A percentile compares a stretch with the other conserved stretches of the same genome.
Conservation (phyloP, 139 green algal genomes). For the Chlorella vulgaris region DNA sequence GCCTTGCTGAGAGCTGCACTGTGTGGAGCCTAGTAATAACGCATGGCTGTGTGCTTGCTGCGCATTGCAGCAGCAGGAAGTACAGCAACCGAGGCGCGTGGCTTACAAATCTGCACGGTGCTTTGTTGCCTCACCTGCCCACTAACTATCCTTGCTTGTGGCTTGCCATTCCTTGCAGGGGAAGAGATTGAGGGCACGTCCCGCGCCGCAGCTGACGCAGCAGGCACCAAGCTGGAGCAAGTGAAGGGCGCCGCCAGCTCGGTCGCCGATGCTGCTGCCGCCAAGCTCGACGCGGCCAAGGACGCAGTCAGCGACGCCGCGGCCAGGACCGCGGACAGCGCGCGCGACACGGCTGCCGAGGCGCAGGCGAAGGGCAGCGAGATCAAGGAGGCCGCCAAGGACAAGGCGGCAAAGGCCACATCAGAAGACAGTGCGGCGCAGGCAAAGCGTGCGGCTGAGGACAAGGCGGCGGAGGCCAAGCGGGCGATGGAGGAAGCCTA, state of each 20-base stretch:
- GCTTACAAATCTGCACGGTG: too few relatives aligned
- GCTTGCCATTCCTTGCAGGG: too few relatives aligned
- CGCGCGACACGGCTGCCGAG: not conserved
- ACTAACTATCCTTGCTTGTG: too few relatives aligned
- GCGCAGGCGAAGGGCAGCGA: slow-evolving; percentile 3
- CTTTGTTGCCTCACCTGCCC: too few relatives aligned
- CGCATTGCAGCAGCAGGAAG: too few relatives aligned
- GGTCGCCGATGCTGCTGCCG: not conserved
- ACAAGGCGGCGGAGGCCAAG: not conserved
- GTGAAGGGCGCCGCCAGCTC: not conserved
- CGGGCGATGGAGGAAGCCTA: not conserved
- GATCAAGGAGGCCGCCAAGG: not conserved
- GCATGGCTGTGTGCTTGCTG: too few relatives aligned
- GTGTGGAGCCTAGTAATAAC: too few relatives aligned
- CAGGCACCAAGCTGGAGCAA: not conserved
- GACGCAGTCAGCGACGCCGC: not conserved
- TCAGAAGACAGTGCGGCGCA: too few relatives aligned
- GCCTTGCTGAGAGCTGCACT: not conserved
- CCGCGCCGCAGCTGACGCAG: slow-evolving; percentile 10
- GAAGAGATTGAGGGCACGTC: slow-evolving; percentile 5
- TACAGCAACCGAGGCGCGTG: too few relatives aligned
- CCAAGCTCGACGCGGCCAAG: not conserved
- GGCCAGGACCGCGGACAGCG: not conserved
- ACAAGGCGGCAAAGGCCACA: not conserved
- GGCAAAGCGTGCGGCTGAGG: not conserved